Evolutionary conservation across 441 rosid species (phyloP), one percentile per base, ranked within the genome.

Genomic region (Erysimum pusillum): DNA sequence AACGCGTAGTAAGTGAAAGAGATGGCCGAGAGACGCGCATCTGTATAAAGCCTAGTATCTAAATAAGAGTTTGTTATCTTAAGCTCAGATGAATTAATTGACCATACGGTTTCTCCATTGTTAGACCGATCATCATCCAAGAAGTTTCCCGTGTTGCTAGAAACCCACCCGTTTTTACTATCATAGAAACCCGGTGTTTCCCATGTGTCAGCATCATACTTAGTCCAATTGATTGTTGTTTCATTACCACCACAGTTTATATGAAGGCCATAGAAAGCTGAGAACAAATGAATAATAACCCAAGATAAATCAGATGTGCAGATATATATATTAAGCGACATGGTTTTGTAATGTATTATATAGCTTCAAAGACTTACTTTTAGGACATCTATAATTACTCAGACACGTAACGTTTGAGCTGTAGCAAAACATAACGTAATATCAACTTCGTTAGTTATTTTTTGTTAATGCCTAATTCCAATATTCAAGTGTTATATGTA

Each of bases 161-260:
- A 73, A 44, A 80, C 84, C 92, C 94, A 91, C 44, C 84, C 80
- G 9, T 41, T 63, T 35, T n/a, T 4, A 57, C 69, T 51, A 5
- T 25, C 31, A 38, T 17, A 59, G 71, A 52, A 83, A 67, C 80
- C 56, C 25, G 87, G n/a, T 49, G 67, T 76, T 5, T 14, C 77
- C 20, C 0, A 4, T 5, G 66, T 31, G 39, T 91, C 94, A 12
- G 34, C 76, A 17, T 83, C 80, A 45, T 80, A 91, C 34, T 46
- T 73, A 25, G 38, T 76, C 52, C 42, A 70, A 58, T 75, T 52
- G 17, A 67, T 3, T 9, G 6, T 54, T 7, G 68, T 32, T 35
- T 45, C 67, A 7, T 6, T 12, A 5, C 89, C 92, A 22, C 94
- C 91, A 42, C 90, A 91, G 73, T 89, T 88, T 82, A 88, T 87